A percentile compares a stretch with the other conserved stretches of the same genome.
phyloP scores from a whole-genome alignment of 257 asterid genomes.

The Solanum bulbocastanum region DNA sequence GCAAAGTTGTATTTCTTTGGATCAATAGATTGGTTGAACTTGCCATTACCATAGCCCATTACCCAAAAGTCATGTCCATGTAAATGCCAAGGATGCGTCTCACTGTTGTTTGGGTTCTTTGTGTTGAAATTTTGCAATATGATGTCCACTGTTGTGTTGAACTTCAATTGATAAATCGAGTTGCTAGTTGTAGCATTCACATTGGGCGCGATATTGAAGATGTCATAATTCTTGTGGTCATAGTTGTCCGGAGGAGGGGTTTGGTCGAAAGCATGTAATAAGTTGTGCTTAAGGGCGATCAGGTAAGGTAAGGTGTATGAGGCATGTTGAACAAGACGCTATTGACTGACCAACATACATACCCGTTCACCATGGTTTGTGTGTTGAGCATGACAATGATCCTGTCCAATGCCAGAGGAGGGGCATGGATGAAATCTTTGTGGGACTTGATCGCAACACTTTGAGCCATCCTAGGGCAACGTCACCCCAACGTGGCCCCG shows the following conservation, averaged over 20 bases:
- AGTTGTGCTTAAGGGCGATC: slow-evolving; percentile 38
- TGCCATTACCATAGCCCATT: slow-evolving; percentile 65
- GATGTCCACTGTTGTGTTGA: slow-evolving; percentile 67
- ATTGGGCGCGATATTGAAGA: slow-evolving; percentile 12
- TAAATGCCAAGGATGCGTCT: slow-evolving; percentile 97
- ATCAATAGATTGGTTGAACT: slow-evolving; percentile 37
- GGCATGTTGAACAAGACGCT: slow-evolving; percentile 63
- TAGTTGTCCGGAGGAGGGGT: slow-evolving; percentile 56
- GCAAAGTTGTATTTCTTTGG: slow-evolving; percentile 52
- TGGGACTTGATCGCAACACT: slow-evolving; percentile 41
- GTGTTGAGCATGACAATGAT: slow-evolving; percentile 85
- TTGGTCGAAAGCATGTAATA: slow-evolving; percentile 31
- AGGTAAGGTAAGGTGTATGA: slow-evolving; percentile 69
- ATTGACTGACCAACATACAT: slow-evolving; percentile 58
- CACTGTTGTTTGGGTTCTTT: slow-evolving; percentile 49
- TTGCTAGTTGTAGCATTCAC: slow-evolving; percentile 53
- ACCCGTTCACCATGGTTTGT: slow-evolving; percentile 44
- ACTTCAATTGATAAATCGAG: slow-evolving; percentile 38
- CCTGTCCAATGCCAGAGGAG: slow-evolving; percentile 56
- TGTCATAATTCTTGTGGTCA: slow-evolving; percentile 34
- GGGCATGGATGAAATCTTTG: slow-evolving; percentile 36
- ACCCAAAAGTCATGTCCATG: slow-evolving; percentile 99
- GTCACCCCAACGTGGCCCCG: slow-evolving; percentile 64
- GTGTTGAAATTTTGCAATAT: slow-evolving; percentile 76
- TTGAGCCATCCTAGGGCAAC: slow-evolving; percentile 31